phyloP scores from a whole-genome alignment of 2,329 filamentous ascomycete species.

The Alternaria gaisen region DNA sequence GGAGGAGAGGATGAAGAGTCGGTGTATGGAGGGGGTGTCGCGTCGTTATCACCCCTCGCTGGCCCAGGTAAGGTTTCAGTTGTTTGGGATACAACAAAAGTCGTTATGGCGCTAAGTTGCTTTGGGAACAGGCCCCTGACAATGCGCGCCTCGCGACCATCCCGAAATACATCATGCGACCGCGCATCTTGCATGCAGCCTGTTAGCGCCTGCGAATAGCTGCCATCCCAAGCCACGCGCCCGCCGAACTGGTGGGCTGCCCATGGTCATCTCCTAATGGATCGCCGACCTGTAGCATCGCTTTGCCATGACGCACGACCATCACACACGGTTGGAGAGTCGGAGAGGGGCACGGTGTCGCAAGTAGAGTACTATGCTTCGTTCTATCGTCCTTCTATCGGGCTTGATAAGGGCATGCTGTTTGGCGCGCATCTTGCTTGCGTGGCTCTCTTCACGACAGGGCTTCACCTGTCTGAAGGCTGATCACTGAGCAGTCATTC shows the following conservation, averaged over 20 bases:
- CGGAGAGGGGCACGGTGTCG: conserved; percentile 32
- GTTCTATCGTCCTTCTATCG: conserved; percentile 11
- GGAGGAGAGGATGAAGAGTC: conserved; percentile 36
- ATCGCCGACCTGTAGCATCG: conserved; percentile 7
- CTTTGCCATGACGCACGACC: conserved; percentile 14
- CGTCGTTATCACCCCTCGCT: conserved; percentile 31
- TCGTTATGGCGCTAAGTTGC: conserved; percentile 21
- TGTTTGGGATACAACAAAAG: conserved; percentile 23
- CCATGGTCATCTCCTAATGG: conserved; percentile 8
- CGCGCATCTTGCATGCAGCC: conserved; percentile 13
- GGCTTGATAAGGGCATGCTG: conserved; percentile 21
- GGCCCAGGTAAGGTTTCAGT: conserved; percentile 33
- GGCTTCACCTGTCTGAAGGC: conserved; percentile 35
- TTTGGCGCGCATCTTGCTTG: conserved; percentile 30
- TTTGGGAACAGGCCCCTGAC: conserved; percentile 21
- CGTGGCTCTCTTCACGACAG: conserved; percentile 26
- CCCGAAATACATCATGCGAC: conserved; percentile 23
- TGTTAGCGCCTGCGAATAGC: conserved; percentile 16
- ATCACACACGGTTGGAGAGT: conserved; percentile 13
- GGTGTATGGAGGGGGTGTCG: conserved; percentile 38
- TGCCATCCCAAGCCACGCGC: conserved; percentile 19
- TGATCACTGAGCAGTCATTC: conserved; percentile 43
- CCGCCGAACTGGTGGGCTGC: conserved; percentile 19
- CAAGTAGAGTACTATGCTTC: conserved; percentile 29
- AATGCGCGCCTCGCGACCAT: conserved; percentile 16